Base-by-base conservation (phyloP, 768 basidiomycete genomes). In the Boletus reticuloceps region DNA sequence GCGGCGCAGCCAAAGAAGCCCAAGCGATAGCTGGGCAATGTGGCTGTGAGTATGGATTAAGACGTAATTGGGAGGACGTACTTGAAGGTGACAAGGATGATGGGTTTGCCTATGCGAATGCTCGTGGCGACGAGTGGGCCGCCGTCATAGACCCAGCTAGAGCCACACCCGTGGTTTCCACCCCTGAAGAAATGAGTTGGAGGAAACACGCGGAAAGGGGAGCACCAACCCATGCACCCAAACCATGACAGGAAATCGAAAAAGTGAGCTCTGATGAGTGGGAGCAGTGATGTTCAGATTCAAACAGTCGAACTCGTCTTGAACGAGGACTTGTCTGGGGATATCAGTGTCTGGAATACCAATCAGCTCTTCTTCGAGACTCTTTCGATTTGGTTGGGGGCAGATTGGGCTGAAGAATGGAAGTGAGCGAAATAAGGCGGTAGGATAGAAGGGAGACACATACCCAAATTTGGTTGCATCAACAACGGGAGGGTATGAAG, bases 281-380 rank as follows among this genome's bases (percentile, higher is more conserved):
- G 89, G 89, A 53, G 82, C 80, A n/a, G 88, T 89, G 50, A 91
- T 87, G 69, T 89, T 90, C 56, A 91, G 69, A 65, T 90, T 91
- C 22, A 91, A 75, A 69, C 89, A 91, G 50, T 88, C 85, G 37
- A 90, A 88, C 69, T 91, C 89, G 66, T 88, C 79, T 48, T 87
- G 84, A 58, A 77, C 77, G 36, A 87, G 71, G 13, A 69, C 62
- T 65, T 86, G 85, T 46, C 73, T 69, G 0, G 86, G 84, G 8
- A 81, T 70, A 32, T 80, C 78, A 12, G 77, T 75, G 20, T 78
- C 76, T 13, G 79, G 66, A 17, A 89, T 71, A 41, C 82, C 83
- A 39, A 89, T 82, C 13, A 91, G 68, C 25, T 81, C 74, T 47
- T 86, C 85, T 55, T 89, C 88, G 47, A 80, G 60, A 25, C 74